These are phyloP conservation scores for Vigna reflexopilosa DNA, from an alignment of 306 rosid species.

Conservation along the genomic window DNA sequence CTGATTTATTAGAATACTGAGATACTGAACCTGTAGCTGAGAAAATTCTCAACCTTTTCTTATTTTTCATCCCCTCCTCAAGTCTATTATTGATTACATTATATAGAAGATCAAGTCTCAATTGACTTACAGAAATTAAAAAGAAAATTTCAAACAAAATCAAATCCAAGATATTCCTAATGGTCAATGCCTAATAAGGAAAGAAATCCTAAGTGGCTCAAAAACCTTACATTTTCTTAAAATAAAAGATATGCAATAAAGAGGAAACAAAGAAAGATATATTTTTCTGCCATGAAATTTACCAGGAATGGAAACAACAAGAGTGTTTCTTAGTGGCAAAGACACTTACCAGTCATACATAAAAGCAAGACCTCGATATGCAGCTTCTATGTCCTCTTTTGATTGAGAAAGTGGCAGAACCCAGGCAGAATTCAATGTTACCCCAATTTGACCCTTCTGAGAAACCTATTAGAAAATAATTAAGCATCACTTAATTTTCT, in stretches of 20 bases:
- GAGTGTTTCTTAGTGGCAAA: conserved; percentile 11
- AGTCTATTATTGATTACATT: not conserved
- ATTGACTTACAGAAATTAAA: not conserved
- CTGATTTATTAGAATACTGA: not conserved
- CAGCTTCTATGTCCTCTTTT: conserved; percentile 53
- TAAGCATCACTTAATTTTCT: not conserved
- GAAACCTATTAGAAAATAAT: conserved; percentile 44
- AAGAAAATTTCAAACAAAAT: not conserved
- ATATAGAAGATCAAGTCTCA: not conserved
- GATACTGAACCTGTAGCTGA: not conserved
- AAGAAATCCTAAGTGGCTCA: not conserved
- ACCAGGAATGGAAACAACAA: conserved; percentile 5
- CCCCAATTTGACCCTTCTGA: conserved; percentile 71
- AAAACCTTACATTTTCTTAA: not conserved
- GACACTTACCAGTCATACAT: conserved; percentile 59
- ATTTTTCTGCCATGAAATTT: not conserved
- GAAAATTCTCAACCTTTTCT: not conserved
- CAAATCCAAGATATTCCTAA: not conserved
- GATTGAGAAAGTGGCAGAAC: conserved; percentile 54
- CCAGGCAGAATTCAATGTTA: conserved; percentile 61
- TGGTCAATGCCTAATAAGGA: not conserved
- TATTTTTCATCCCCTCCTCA: not conserved
- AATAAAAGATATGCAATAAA: not conserved
- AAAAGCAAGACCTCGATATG: conserved; percentile 56
- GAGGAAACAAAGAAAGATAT: not conserved